Evolutionary conservation across 116 monocot species (phyloP).

Genomic region (Posidonia oceanica): DNA sequence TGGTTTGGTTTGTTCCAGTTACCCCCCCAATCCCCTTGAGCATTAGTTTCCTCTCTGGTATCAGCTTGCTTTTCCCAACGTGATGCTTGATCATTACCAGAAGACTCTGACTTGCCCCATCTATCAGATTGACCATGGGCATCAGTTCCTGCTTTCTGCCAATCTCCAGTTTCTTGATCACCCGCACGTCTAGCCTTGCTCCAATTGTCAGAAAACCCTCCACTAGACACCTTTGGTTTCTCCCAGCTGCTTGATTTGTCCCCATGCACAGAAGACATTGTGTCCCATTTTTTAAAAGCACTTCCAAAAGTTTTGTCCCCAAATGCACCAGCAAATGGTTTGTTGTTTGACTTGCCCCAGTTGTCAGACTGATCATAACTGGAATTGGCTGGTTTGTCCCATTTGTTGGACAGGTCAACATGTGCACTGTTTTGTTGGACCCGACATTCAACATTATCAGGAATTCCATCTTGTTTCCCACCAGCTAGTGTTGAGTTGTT

Average conservation of each 20-base stretch:
- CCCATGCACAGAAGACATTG: neutral
- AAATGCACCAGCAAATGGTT: neutral
- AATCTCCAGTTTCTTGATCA: slow-evolving; percentile 5
- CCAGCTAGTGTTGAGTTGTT: neutral
- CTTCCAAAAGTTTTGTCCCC: neutral
- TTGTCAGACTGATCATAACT: slow-evolving; percentile 2
- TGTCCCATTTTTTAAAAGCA: neutral
- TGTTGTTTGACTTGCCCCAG: slow-evolving; percentile 4
- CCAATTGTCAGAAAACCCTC: slow-evolving; percentile 8
- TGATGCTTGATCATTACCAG: slow-evolving; percentile 1
- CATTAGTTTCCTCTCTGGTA: neutral
- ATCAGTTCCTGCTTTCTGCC: slow-evolving; percentile 1
- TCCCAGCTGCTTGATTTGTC: neutral
- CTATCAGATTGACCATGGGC: neutral
- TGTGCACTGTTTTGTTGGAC: neutral
- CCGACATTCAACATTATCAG: neutral
- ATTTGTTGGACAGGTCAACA: neutral
- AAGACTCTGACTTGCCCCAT: slow-evolving; percentile 6
- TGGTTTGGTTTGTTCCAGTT: slow-evolving; percentile 14
- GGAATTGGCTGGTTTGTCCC: neutral
- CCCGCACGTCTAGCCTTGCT: slow-evolving; percentile 2
- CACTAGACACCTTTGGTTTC: slow-evolving; percentile 3
- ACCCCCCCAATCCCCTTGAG: neutral
- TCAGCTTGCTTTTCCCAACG: slow-evolving; percentile 8
- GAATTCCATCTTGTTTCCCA: neutral